Percentiles rank a stretch among this genome's conserved stretches.
Evolutionary conservation across 257 asterid species (phyloP).

Genomic region (Ligustrum vulgare): DNA sequence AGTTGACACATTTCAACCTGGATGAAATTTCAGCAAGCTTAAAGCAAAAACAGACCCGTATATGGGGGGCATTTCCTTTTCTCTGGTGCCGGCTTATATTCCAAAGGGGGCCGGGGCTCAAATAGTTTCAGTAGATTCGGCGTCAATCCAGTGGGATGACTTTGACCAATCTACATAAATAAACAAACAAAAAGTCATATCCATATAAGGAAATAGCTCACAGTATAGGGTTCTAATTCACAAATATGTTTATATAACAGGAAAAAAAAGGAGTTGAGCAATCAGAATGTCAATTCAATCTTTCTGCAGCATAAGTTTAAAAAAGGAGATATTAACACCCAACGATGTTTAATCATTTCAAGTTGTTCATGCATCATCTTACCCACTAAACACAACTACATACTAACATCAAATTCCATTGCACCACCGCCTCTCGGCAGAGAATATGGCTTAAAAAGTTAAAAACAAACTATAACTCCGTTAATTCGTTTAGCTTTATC

Average conservation of each 20-base stretch:
- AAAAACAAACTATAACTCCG: not conserved
- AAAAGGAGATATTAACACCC: not conserved
- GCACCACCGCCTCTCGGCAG: not conserved
- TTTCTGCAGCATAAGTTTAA: not conserved
- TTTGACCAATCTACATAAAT: slow-evolving; percentile 78
- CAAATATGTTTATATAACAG: not conserved
- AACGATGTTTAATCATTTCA: not conserved
- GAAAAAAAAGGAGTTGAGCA: not conserved
- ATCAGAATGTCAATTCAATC: not conserved
- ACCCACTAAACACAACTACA: not conserved
- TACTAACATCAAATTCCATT: not conserved
- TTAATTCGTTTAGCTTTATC: not conserved
- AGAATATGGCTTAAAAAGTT: not conserved
- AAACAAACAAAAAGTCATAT: slow-evolving; percentile 3
- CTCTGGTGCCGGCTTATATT: slow-evolving; percentile 87
- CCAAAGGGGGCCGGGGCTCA: slow-evolving; percentile 97
- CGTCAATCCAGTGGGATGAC: slow-evolving; percentile 98
- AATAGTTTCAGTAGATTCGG: slow-evolving; percentile 77
- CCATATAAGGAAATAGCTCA: not conserved
- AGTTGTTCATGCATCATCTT: not conserved
- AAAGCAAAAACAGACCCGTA: slow-evolving; percentile 51
- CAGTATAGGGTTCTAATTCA: not conserved
- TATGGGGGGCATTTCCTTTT: slow-evolving; percentile 91
- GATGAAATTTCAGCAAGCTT: not conserved
- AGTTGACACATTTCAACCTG: not conserved